Base-by-base conservation (phyloP, 2,329 filamentous ascomycete genomes). In the Alternaria viburni region DNA sequence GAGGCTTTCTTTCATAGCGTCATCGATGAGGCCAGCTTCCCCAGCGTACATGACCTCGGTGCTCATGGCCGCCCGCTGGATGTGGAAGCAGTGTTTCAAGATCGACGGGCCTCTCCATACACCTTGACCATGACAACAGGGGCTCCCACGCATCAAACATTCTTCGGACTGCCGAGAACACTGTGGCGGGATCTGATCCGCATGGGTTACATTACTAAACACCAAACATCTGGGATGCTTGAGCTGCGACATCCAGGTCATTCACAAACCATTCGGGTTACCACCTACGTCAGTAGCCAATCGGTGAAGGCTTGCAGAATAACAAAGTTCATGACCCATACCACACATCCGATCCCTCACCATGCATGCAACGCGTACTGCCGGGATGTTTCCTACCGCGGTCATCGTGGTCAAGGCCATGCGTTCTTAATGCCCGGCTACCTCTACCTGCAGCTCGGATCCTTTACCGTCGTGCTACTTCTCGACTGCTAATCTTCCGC, bases 221-320 rank as follows among this genome's bases (percentile, higher is more conserved):
- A 43, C 63, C 28, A 62, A 64, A 66, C 64, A 70, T 73, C 68
- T 75, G 68, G 69, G 64, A 51, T 66, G 36, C 46, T 60, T 50
- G 61, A 57, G 49, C 57, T 60, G 60, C 71, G 69, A 62, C 41
- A 64, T 66, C 57, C 61, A 68, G 26, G 61, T 21, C 23, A 7
- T 55, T 55, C 44, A 55, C 57, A 63, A 62, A 63, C 57, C 26
- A 8, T 52, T 51, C 9, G 15, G 44, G 65, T 69, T 54, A 52
- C 61, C 54, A 59, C 32, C 49, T 44, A 15, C 11, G 17, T 41
- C 6, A n/a, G 9, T 23, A 36, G 6, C 70, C 70, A 72, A 67
- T 69, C 30, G 43, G 13, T n/a, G 26, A 19, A 13, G n/a, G 55
- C 46, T 43, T 19, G 17, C 47, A 23, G 52, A 55, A 30, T 19